phyloP scores from a whole-genome alignment of 306 rosid species.

The Cicer cuneatum region DNA sequence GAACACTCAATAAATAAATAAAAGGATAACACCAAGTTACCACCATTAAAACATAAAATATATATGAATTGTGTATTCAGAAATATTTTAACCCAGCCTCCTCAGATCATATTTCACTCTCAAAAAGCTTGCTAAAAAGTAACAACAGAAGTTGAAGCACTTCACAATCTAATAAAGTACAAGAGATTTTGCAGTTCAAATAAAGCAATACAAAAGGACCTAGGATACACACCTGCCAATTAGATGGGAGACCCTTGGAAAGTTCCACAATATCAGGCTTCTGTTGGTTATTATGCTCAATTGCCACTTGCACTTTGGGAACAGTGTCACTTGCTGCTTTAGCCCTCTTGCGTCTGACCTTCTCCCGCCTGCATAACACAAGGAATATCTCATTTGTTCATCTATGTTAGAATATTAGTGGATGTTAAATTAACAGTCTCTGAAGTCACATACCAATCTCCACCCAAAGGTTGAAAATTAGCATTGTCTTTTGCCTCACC shows the following conservation, averaged over 20 bases:
- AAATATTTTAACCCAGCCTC: slow-evolving; percentile 28
- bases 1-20: neutral
- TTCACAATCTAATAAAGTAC: slow-evolving; percentile 19
- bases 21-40: neutral
- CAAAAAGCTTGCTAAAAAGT: slow-evolving; percentile 10
- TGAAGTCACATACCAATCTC: slow-evolving; percentile 76
- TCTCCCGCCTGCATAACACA: slow-evolving; percentile 72
- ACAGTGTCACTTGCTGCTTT: slow-evolving; percentile 57
- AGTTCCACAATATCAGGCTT: slow-evolving; percentile 64
- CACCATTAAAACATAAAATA: neutral
- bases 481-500: slow-evolving; percentile 98
- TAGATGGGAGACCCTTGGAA: slow-evolving; percentile 73
- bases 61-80: neutral
- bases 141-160: slow-evolving; percentile 12
- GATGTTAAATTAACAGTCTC: slow-evolving; percentile 18
- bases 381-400: slow-evolving; percentile 27
- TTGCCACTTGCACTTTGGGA: slow-evolving; percentile 45
- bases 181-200: neutral
- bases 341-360: slow-evolving; percentile 85
- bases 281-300: slow-evolving; percentile 55
- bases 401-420: slow-evolving; percentile 4
- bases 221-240: slow-evolving; percentile 76
- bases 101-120: slow-evolving; percentile 27
- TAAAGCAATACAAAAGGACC: neutral
- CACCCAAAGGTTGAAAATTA: slow-evolving; percentile 94